Evolutionary conservation across 208 protist species (phyloP).

Genomic region (Acanthamoeba culbertsoni): DNA sequence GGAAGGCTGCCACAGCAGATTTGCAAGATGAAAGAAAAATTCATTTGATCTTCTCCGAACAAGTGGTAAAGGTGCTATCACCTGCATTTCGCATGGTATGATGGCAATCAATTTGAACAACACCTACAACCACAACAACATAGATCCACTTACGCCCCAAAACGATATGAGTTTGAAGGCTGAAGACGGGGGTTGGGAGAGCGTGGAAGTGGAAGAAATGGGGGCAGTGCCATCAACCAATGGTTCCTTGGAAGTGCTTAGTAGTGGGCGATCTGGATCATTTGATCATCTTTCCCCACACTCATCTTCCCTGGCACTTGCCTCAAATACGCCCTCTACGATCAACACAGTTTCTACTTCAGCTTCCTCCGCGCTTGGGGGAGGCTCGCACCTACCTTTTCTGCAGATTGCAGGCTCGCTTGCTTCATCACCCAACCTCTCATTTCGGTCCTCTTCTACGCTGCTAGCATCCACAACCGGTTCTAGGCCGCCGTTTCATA

Average conservation of each 20-base stretch:
- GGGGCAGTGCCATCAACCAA: neutral
- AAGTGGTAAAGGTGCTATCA: neutral
- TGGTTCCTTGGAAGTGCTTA: neutral
- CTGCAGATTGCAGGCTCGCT: neutral
- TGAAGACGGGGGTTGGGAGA: neutral
- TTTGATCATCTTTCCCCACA: neutral
- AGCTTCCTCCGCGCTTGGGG: too few relatives aligned
- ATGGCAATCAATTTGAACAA: too few relatives aligned
- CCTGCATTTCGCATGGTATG: too few relatives aligned
- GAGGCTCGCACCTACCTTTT: neutral
- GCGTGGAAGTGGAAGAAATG: neutral
- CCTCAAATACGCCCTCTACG: neutral
- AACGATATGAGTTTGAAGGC: neutral
- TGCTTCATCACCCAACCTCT: too few relatives aligned
- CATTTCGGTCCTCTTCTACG: neutral
- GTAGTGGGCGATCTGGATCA: too few relatives aligned
- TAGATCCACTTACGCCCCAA: too few relatives aligned
- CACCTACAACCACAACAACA: neutral
- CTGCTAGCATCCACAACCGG: neutral
- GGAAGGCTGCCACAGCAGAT: neutral
- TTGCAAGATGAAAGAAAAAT: conserved; percentile 1
- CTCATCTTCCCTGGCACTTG: neutral
- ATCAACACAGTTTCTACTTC: neutral
- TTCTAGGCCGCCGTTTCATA: neutral
- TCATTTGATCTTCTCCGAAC: neutral